A percentile compares a stretch with the other conserved stretches of the same genome.
These are phyloP conservation scores for Lepiota subincarnata DNA, from an alignment of 768 basidiomycete species.

Conservation along the genomic window DNA sequence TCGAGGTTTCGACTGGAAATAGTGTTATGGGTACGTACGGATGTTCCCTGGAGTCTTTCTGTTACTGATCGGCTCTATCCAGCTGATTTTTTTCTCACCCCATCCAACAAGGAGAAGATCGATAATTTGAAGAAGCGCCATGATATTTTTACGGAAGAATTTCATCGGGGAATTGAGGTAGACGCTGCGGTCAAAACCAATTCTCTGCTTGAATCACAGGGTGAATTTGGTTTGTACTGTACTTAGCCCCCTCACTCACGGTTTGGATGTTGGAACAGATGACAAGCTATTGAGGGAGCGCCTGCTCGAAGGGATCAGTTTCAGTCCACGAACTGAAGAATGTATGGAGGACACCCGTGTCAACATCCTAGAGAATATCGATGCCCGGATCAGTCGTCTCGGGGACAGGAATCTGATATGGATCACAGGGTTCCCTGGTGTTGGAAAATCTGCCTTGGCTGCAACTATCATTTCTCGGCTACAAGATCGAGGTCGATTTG, in stretches of 20 bases:
- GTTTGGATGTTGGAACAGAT: conserved; percentile 11
- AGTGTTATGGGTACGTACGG: conserved; percentile 8
- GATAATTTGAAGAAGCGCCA: conserved; percentile 14
- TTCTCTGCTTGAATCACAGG: conserved; percentile 10
- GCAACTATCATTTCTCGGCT: conserved; percentile 11
- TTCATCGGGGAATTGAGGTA: conserved; percentile 21
- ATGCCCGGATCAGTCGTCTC: background rate
- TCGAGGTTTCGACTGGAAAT: conserved; percentile 14
- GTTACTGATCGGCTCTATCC: background rate
- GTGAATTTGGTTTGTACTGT: conserved; percentile 2
- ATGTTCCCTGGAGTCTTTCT: background rate
- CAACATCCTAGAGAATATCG: conserved; percentile 8
- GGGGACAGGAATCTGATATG: conserved; percentile 13
- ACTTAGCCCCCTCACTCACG: background rate
- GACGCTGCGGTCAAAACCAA: conserved; percentile 17
- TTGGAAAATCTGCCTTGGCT: conserved; percentile 21
- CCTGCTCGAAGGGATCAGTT: conserved; percentile 2
- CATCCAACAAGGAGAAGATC: conserved; percentile 13
- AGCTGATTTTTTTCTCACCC: conserved; percentile 13
- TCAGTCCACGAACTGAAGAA: background rate
- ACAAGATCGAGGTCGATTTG: conserved; percentile 1
- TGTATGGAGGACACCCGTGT: conserved; percentile 16
- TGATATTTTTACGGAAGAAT: conserved; percentile 19
- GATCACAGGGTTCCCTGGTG: conserved; percentile 20
- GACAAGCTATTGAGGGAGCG: conserved; percentile 14